phyloP scores from a whole-genome alignment of 23 red algal species.

The Pyropia haitanensis region DNA sequence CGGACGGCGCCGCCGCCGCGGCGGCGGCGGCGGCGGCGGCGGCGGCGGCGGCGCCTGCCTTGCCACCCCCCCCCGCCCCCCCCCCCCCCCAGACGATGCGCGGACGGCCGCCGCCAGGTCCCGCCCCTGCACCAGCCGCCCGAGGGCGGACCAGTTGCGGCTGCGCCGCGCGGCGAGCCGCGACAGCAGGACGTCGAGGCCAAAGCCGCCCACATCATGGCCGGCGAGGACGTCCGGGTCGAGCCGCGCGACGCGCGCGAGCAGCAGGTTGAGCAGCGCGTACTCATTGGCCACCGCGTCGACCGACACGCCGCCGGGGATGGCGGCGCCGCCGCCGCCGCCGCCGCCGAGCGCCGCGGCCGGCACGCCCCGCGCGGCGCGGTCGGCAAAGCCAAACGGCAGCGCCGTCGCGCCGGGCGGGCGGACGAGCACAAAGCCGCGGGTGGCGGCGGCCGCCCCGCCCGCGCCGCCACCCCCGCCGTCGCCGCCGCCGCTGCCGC shows the following conservation, averaged over 20 bases:
- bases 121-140: constrained; percentile 63
- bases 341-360: too few species aligned
- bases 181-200: constrained; percentile 62
- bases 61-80: neutral
- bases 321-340: too few species aligned
- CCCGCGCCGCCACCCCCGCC: constrained; percentile 9
- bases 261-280: constrained; percentile 70
- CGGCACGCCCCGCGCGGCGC: constrained; percentile 20
- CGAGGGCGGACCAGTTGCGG: constrained; percentile 75
- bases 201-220: constrained; percentile 58
- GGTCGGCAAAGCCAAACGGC: constrained; percentile 57
- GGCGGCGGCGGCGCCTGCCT: neutral
- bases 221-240: constrained; percentile 87
- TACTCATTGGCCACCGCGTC: constrained; percentile 66
- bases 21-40: neutral
- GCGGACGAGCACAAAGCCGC: constrained; percentile 57
- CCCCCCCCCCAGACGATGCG: neutral
- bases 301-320: constrained; percentile 23
- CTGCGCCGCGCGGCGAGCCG: constrained; percentile 54
- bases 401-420: constrained; percentile 40
- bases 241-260: constrained; percentile 35
- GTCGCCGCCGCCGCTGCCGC: too few species aligned
- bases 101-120: constrained; percentile 32
- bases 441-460: constrained; percentile 15
- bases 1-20: neutral